Percentiles rank a stretch among this genome's conserved stretches.
Evolutionary conservation across 352 stramenopile species (phyloP).

Genomic region (Thraustochytrium striatum): DNA sequence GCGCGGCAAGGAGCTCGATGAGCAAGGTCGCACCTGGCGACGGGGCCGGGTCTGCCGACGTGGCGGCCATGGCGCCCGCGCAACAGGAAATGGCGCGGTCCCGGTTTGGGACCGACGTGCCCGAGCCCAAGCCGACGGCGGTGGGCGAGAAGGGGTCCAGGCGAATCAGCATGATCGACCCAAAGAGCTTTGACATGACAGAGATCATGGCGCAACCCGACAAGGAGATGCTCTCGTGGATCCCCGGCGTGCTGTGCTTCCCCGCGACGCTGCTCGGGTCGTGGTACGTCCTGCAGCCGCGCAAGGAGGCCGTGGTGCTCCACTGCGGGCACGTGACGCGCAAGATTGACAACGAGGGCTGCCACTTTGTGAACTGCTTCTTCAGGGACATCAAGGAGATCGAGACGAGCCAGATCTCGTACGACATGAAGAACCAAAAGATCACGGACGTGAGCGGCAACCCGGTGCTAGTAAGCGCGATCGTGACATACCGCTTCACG

Average conservation of each 20-base stretch:
- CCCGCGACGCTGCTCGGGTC: not conserved
- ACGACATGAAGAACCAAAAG: slow-evolving; percentile 2
- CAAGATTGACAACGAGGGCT: not conserved
- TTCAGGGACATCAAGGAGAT: not conserved
- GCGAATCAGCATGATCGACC: too few relatives aligned
- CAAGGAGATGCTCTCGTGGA: not conserved
- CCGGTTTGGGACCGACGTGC: not conserved
- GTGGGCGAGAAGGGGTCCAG: not conserved
- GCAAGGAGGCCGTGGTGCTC: not conserved
- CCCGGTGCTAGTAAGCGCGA: not conserved
- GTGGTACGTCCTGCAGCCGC: not conserved
- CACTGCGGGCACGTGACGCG: not conserved
- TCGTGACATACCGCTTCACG: not conserved
- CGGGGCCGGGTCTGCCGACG: too few relatives aligned
- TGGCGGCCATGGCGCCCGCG: not conserved
- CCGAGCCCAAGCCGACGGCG: not conserved
- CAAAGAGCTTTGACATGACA: too few relatives aligned
- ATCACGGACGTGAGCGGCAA: not conserved
- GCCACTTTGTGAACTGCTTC: not conserved
- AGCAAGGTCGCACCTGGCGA: not conserved
- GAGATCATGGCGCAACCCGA: too few relatives aligned
- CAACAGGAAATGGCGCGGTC: not conserved
- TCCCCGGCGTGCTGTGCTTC: not conserved
- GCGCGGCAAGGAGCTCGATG: not conserved
- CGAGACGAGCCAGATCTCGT: not conserved